Base-by-base conservation (phyloP, 176 grass and related monocot genomes). In the Elaeis guineensis region DNA sequence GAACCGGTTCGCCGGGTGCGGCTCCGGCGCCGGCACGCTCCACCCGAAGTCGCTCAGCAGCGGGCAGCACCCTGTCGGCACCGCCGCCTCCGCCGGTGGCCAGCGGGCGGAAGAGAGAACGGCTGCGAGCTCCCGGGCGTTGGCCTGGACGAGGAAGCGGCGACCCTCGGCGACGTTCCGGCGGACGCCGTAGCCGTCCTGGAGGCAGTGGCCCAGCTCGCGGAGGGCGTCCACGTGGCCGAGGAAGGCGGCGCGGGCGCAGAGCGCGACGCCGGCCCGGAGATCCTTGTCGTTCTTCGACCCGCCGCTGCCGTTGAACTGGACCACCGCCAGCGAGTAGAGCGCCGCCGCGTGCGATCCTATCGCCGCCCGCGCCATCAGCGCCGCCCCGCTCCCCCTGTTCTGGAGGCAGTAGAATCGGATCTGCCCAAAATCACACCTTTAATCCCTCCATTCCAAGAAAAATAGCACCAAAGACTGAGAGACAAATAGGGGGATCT, bases 131-230 rank as follows among this genome's bases (percentile, higher is more conserved):
- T 55, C 54, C 5, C 54, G 54, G 21, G 21, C 54, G 17, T 19
- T 55, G 8, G 54, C 54, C 17, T 55, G 54, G 21, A 19, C 17
- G 17, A 55, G 54, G 19, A 55, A 12, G 18, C 54, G 54, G 17
- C 54, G 54, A 19, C 54, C 54, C n/a, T 19, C 54, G 54, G 8
- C 54, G 19, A 55, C 17, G 54, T 19, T 19, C 8, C 54, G 21
- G 17, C 54, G 17, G 2, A 19, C n/a, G 5, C 54, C 54, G 19
- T 55, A 55, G 19, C 54, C 54, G 2, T 55, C 54, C 1, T 55
- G 54, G 8, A 55, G 54, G 54, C 54, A 55, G 54, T 22, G 54
- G 54, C 54, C 54, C 3, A 55, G 54, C 54, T 55, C 54, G 7
- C 54, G 54, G 54, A 55, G 54, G 54, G 54, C 54, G 5, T 55